Base-by-base conservation (phyloP, 202 grass and related monocot species). In the Cymbopogon flexuosus region DNA sequence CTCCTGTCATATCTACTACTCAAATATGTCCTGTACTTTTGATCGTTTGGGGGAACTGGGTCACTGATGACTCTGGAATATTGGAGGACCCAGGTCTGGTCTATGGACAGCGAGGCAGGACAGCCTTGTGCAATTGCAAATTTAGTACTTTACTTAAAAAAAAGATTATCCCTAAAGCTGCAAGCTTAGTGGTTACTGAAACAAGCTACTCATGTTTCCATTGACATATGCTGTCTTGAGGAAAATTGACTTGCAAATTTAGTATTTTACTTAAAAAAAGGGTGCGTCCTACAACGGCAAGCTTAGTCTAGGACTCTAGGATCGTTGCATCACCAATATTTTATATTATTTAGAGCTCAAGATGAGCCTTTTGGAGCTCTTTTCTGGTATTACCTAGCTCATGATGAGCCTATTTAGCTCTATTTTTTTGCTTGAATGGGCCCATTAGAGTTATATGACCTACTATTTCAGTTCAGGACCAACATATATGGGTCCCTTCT, bases 1-100 rank as follows among this genome's bases (percentile, higher is more conserved):
- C 73, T 41, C 59, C 70, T 57, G 13, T 12, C 42, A 62, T 83
- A 68, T 78, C 10, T 69, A 45, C 70, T 16, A 35, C 70, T 16
- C 47, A 37, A 73, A 56, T 46, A 66, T 64, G 16, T n/a, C 29
- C 27, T 61, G 10, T 74, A 52, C 59, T 54, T 84, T 14, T 57
- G 65, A 54, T 47, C 2, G 2, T 2, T 79, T 69, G 1, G 49
- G 47, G 49, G 49, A 54, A 54, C 6, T 54, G 15, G 47, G 9
- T 58, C 2, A 23, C 63, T 62, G n/a, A 76, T 70, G 49, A 16
- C 12, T 70, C 10, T 43, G 13, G 12, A 65, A 66, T 80, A 22
- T 22, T 58, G 54, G 54, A 58, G 3, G 19, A 58, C 19, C 54
- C 54, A 23, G 54, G n/a, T 56, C 51, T 56, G 6, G 18, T 9